A percentile compares a stretch with the other conserved stretches of the same genome.
phyloP scores from a whole-genome alignment of 192 early-diverging fungal genomes.

The Geranomyces michiganensis region DNA sequence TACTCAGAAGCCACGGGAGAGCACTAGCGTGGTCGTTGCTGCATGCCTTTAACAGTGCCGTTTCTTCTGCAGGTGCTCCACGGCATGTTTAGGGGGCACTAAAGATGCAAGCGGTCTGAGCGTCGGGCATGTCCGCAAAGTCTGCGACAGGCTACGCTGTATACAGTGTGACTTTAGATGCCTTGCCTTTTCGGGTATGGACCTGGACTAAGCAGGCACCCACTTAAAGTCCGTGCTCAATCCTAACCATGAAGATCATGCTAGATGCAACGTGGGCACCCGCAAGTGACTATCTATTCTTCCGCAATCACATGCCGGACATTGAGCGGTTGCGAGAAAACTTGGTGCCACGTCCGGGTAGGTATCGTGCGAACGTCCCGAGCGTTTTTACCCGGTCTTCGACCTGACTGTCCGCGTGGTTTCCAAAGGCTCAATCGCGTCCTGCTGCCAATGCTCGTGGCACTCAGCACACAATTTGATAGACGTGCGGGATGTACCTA shows the following conservation, averaged over 20 bases:
- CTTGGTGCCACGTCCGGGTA: not conserved
- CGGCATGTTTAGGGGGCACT: slow-evolving; percentile 25
- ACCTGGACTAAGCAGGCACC: not conserved
- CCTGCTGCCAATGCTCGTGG: too few relatives aligned
- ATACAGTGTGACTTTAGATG: slow-evolving; percentile 29
- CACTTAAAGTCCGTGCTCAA: too few relatives aligned
- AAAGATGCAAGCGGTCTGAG: slow-evolving; percentile 14
- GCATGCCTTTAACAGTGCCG: not conserved
- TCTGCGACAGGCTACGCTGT: slow-evolving; percentile 28
- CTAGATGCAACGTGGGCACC: slow-evolving; percentile 9
- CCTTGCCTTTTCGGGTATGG: slow-evolving; percentile 21
- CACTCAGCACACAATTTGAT: too few relatives aligned
- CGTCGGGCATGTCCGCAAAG: slow-evolving; percentile 11
- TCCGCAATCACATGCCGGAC: slow-evolving; percentile 39
- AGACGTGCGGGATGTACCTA: slow-evolving; percentile 6
- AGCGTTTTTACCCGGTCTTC: too few relatives aligned
- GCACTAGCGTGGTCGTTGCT: not conserved
- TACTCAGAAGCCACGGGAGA: not conserved
- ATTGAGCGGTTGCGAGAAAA: slow-evolving; percentile 22
- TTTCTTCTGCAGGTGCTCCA: slow-evolving; percentile 23
- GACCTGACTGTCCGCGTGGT: too few relatives aligned
- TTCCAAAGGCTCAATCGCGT: too few relatives aligned
- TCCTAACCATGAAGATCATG: too few relatives aligned
- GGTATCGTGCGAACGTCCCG: not conserved
- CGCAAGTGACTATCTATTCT: slow-evolving; percentile 33